Evolutionary conservation across 108 stramenopile species (phyloP), one percentile per base, ranked within the genome.

Genomic region (Nitzschia putrida): DNA sequence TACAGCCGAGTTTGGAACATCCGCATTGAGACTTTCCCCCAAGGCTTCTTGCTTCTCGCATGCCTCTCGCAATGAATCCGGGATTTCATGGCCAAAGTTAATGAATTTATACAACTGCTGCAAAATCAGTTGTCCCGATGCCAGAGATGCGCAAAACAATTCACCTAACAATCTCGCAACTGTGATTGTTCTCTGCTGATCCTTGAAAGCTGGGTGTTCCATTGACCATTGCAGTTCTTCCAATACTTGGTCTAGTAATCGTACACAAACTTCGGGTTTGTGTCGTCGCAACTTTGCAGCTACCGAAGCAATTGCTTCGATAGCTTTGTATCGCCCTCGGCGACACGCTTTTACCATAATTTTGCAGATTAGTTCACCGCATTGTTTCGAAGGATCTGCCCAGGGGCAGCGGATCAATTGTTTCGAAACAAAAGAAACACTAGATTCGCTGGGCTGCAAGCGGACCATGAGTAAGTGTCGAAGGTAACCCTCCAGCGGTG

Each of bases 41-140:
- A 53, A 26, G 24, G 52, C 68, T n/a, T 55, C 49, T 22, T 42
- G 56, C 69, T 80, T 81, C 18, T 84, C 66, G 69, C 84, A 85
- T 11, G 74, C 86, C 60, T 84, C 81, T 58, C 87, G 61, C 42
- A 90, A 49, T n/a, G 85, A 80, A 42, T 74, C 71, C 9, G 96
- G 91, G 49, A 97, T 95, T 64, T 93, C 90, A 68, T 98, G 98
- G 38, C 95, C 94, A 72, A 85, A 83, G 65, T 96, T 86, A 49
- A 98, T 61, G 38, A 98, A 81, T 38, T 84, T 76, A 74, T 95
- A 88, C 50, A 97, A 76, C 56, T 88, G 78, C 24, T 87, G 86
- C 59, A 98, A 83, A 18, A 97, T 68, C 8, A 88, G 50, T 47
- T 85, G 76, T 14, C 85, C 81, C 3, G 93, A 77, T 43, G 96